Evolutionary conservation across 1,284 basidiomycete genomes (phyloP).

Genomic region (Singerocomus inundabilis): DNA sequence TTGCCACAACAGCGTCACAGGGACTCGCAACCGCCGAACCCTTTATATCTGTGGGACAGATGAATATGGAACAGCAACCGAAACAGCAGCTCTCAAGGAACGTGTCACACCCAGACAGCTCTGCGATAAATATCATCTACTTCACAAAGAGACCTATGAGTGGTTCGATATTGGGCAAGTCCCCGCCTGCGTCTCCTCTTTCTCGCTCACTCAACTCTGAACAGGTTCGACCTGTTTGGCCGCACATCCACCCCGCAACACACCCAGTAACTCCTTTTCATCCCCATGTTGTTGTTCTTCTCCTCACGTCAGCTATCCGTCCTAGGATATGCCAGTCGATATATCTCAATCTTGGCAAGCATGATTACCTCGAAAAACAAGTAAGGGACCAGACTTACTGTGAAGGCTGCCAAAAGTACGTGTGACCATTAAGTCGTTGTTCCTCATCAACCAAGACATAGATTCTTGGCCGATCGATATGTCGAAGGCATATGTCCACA

Average conservation of each 20-base stretch:
- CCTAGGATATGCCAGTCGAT: slow-evolving; percentile 85
- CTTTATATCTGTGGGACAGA: slow-evolving; percentile 96
- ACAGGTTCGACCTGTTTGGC: slow-evolving; percentile 95
- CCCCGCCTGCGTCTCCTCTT: background rate
- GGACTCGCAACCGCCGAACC: slow-evolving; percentile 72
- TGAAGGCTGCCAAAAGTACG: slow-evolving; percentile 82
- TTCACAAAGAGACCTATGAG: slow-evolving; percentile 92
- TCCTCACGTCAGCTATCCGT: slow-evolving; percentile 1
- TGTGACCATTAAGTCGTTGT: background rate
- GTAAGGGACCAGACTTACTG: slow-evolving; percentile 92
- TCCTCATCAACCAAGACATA: slow-evolving; percentile 29
- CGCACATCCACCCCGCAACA: slow-evolving; percentile 91
- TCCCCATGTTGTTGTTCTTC: background rate
- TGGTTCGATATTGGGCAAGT: slow-evolving; percentile 87
- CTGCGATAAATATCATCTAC: slow-evolving; percentile 90
- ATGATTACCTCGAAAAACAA: slow-evolving; percentile 77
- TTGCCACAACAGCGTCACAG: slow-evolving; percentile 37
- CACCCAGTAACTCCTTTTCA: slow-evolving; percentile 66
- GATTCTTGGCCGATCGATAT: slow-evolving; percentile 93
- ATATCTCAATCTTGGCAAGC: slow-evolving; percentile 79
- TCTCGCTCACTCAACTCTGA: slow-evolving; percentile 13
- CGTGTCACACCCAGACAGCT: slow-evolving; percentile 83
- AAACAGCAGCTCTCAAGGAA: slow-evolving; percentile 96
- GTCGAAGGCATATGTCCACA: slow-evolving; percentile 94
- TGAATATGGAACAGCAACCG: slow-evolving; percentile 98